phyloP scores from a whole-genome alignment of 768 basidiomycete species.

The Termitomyces heimii region DNA sequence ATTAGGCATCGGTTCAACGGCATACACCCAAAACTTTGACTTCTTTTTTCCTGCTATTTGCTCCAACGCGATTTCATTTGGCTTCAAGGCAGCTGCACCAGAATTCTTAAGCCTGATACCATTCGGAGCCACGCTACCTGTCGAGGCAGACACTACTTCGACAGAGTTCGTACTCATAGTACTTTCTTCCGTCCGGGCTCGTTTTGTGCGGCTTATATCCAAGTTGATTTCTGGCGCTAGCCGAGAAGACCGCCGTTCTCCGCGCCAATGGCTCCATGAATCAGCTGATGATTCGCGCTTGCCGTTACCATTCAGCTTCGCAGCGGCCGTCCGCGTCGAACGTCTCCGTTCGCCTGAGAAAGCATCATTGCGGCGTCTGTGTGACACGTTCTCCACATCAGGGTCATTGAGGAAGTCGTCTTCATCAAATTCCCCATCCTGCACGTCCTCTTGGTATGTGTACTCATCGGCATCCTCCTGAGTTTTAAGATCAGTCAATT shows the following conservation, averaged over 20 bases:
- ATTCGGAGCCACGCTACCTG: slow-evolving; percentile 23
- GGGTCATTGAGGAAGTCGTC: slow-evolving; percentile 42
- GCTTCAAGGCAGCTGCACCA: slow-evolving; percentile 63
- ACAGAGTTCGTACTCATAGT: slow-evolving; percentile 50
- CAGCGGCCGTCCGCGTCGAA: slow-evolving; percentile 44
- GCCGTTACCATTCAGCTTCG: slow-evolving; percentile 40
- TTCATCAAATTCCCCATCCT: slow-evolving; percentile 57
- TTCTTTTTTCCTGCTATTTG: slow-evolving; percentile 75
- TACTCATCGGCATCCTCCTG: slow-evolving; percentile 66
- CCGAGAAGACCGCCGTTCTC: slow-evolving; percentile 68
- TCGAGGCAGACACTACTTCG: slow-evolving; percentile 28
- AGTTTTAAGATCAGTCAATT: slow-evolving; percentile 25
- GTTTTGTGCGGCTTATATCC: slow-evolving; percentile 53
- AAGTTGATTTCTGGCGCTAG: slow-evolving; percentile 51
- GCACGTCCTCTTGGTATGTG: slow-evolving; percentile 54
- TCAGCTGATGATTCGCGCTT: slow-evolving; percentile 51
- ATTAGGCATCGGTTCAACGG: slow-evolving; percentile 65
- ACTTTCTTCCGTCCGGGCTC: slow-evolving; percentile 76
- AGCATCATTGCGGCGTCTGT: slow-evolving; percentile 25
- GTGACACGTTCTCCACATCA: slow-evolving; percentile 39
- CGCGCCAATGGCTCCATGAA: slow-evolving; percentile 58
- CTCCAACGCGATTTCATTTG: slow-evolving; percentile 70
- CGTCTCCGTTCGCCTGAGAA: slow-evolving; percentile 36
- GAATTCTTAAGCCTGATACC: slow-evolving; percentile 43
- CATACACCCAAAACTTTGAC: slow-evolving; percentile 88